Evolutionary conservation across 352 stramenopile species (phyloP), one percentile per base, ranked within the genome.

Genomic region (Blastocystis sp.): DNA sequence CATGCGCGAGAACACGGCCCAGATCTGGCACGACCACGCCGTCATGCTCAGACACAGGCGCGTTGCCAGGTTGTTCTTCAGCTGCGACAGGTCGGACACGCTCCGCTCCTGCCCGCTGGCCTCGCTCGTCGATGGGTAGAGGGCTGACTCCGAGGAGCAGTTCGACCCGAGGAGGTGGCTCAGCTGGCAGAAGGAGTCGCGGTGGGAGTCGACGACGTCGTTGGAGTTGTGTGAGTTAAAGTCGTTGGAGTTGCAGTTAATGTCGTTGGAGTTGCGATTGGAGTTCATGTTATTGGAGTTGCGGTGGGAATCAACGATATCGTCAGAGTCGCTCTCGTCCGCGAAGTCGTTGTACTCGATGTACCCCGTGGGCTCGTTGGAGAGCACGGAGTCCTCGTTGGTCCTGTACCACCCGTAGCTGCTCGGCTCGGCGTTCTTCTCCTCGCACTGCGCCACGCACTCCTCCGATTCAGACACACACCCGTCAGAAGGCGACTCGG

Each of bases 21-120:
- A 85, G 45, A 85, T 85, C 26, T 85, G 74, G 12, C 51, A 67
- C 24, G 41, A 67, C n/a, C 31, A 85, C 10, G 74, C 74, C n/a
- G 74, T 60, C 41, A 85, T 85, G 51, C 70, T 62, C n/a, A 67
- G 66, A 45, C 74, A 50, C 19, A 85, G 61, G 1, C 74, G 74
- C 0, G 74, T 67, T 3, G 74, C 74, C 50, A 85, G 24, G 31
- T 85, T 85, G 24, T 16, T 37, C 51, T 85, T 85, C 50, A 85
- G 51, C 45, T 85, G 74, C 3, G 1, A n/a, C 4, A 85, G 59
- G 59, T 65, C 26, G 9, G 59, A 55, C 45, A 19, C 45, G 45
- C 45, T 6, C 45, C 6, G 6, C 45, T 55, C 45, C 6, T 16
- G 6, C 45, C 6, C 45, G 6, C 6, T 16, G 6, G 0, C 16